Percentiles rank a stretch among this genome's conserved stretches.
These are phyloP conservation scores for Leavenworthia alabamica DNA, from an alignment of 345 rosid species.

Conservation along the genomic window DNA sequence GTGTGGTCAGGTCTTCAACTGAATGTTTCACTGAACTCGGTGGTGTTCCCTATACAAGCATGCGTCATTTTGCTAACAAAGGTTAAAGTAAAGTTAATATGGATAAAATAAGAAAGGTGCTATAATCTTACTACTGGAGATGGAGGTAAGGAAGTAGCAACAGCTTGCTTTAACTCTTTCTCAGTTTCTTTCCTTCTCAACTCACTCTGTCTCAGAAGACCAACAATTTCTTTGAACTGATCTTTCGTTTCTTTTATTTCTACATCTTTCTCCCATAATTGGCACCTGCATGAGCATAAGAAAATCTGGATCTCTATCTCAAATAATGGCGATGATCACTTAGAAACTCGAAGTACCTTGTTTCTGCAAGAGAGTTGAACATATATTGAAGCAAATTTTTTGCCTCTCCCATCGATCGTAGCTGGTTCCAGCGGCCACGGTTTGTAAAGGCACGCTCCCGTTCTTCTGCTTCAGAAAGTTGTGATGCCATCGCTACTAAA, in stretches of 20 bases:
- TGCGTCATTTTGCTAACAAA: background rate
- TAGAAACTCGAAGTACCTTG: constrained; percentile 45
- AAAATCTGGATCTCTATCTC: background rate
- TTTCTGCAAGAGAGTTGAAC: constrained; percentile 81
- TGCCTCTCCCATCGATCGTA: constrained; percentile 98
- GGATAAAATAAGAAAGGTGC: background rate
- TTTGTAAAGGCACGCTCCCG: constrained; percentile 78
- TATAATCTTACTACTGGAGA: constrained; percentile 48
- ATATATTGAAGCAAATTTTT: constrained; percentile 90
- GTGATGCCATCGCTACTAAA: constrained; percentile 96
- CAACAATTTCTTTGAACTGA: constrained; percentile 81
- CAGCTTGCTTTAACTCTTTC: constrained; percentile 78
- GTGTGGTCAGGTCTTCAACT: constrained; percentile 50
- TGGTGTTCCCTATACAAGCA: constrained; percentile 46
- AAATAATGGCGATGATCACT: background rate
- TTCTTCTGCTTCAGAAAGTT: constrained; percentile 97
- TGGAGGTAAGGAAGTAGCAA: constrained; percentile 54
- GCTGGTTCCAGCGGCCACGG: constrained; percentile 98
- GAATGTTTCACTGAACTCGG: constrained; percentile 56
- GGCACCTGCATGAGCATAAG: constrained; percentile 50
- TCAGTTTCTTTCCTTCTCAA: constrained; percentile 67
- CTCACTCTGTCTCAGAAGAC: constrained; percentile 71
- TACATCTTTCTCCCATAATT: constrained; percentile 84
- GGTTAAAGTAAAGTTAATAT: background rate
- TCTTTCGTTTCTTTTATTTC: constrained; percentile 93